Base-by-base conservation (phyloP, 169 alveolate species). In the Plasmodium berghei region DNA sequence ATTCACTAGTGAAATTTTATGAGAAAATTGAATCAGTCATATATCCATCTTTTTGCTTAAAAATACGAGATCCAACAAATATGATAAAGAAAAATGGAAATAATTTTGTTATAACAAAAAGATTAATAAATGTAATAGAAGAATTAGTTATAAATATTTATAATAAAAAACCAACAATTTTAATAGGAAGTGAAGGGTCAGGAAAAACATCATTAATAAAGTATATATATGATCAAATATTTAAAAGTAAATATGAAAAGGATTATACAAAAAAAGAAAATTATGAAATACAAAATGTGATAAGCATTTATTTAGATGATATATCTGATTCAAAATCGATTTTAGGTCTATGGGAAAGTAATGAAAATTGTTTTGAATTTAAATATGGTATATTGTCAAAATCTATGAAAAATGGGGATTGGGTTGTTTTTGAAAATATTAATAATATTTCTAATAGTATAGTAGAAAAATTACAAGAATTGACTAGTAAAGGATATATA, bases 351-450 rank as follows among this genome's bases (percentile, higher is more conserved):
- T 95, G 97, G 97, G 87, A 93, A 62, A 77, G 93, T 54, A 93
- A 93, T 9, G 96, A 93, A 52, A 89, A 88, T 6, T 92, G 94
- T 28, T 95, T 95, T 70, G 90, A 75, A 62, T 95, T 93, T 93
- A 92, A 85, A 56, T 92, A 91, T 74, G 97, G 97, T 18, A 72
- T 95, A 1, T 75, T 95, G 16, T 42, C 97, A 10, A 73, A 66
- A 18, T 96, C 97, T 48, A 85, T 95, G 89, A 88, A 72, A 2
- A 67, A 69, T 28, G 97, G 97, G 0, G 86, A 86, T 9, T 95
- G 97, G 97, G 72, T 95, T 6, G 87, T 95, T 9, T 80, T 95
- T 52, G 97, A 95, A 59, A 87, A 93, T 46, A 83, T 93, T 55
- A 94, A 94, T 52, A 92, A 89, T 52, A 26, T 94, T 22, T 93